phyloP scores from a whole-genome alignment of 2,329 filamentous ascomycete species.

The Fusarium mundagurra region DNA sequence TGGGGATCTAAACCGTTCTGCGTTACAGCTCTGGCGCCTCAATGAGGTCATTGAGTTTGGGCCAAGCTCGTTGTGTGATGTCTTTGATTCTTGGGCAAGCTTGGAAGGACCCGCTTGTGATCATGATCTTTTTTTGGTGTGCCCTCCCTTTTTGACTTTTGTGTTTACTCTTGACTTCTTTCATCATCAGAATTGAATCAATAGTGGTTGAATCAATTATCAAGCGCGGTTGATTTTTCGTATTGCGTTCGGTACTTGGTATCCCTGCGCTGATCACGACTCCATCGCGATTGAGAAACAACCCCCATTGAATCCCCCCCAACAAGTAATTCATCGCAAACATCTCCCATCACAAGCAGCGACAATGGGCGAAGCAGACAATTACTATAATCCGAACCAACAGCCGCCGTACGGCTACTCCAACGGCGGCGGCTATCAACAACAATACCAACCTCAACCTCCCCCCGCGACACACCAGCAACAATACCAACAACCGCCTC shows the following conservation, averaged over 20 bases:
- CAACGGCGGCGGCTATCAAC: conserved; percentile 35
- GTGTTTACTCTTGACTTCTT: neutral
- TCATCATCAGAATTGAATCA: neutral
- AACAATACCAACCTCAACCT: conserved; percentile 42
- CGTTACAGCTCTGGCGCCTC: conserved; percentile 25
- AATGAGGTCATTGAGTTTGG: conserved; percentile 28
- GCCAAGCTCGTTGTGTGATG: conserved; percentile 30
- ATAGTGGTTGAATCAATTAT: neutral
- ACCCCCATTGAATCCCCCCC: neutral
- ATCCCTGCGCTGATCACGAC: conserved; percentile 32
- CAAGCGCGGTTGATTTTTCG: conserved; percentile 1
- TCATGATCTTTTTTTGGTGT: conserved; percentile 7
- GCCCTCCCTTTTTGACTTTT: neutral
- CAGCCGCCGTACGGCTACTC: conserved; percentile 30
- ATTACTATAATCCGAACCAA: conserved; percentile 44
- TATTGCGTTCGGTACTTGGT: neutral
- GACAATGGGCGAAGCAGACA: conserved; percentile 50
- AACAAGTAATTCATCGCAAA: neutral
- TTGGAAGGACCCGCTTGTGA: conserved; percentile 24
- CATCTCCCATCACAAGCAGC: conserved; percentile 6
- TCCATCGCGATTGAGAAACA: conserved; percentile 1
- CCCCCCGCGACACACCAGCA: conserved; percentile 29
- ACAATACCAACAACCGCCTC: conserved; percentile 37
- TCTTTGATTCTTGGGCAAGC: conserved; percentile 33
- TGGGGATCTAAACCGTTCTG: neutral